phyloP scores from a whole-genome alignment of 2,329 filamentous ascomycete species.

The Scedosporium boydii region DNA sequence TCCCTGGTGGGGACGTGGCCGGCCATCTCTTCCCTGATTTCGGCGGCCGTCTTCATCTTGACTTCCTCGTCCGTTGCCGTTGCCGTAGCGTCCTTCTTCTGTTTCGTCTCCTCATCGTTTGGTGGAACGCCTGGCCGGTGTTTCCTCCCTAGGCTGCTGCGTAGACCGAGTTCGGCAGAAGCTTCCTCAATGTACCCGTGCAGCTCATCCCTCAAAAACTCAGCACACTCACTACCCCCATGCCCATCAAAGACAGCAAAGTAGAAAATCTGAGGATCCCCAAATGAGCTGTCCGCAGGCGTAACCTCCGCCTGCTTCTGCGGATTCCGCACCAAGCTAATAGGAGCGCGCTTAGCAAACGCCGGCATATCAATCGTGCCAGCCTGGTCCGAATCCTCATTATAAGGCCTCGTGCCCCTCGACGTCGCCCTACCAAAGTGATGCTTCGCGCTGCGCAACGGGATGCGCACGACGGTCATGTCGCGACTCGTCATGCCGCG shows the following conservation, averaged over 20 bases:
- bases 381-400: slow-evolving; percentile 90
- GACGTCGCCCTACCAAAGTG: slow-evolving; percentile 79
- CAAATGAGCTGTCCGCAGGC: slow-evolving; percentile 65
- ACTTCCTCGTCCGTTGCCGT: slow-evolving; percentile 17
- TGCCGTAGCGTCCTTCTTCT: slow-evolving; percentile 11
- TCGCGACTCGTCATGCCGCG: slow-evolving; percentile 57
- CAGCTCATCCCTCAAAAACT: slow-evolving; percentile 73
- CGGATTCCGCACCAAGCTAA: slow-evolving; percentile 34
- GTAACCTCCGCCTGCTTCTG: slow-evolving; percentile 50
- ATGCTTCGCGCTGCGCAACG: slow-evolving; percentile 85
- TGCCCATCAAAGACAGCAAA: slow-evolving; percentile 96
- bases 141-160: slow-evolving; percentile 58
- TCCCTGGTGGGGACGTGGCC: slow-evolving; percentile 21
- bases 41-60: slow-evolving; percentile 39
- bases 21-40: slow-evolving; percentile 28
- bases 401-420: slow-evolving; percentile 75
- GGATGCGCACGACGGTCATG: slow-evolving; percentile 89
- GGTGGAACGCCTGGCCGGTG: slow-evolving; percentile 21
- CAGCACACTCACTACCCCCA: slow-evolving; percentile 79
- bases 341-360: slow-evolving; percentile 75
- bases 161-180: slow-evolving; percentile 64
- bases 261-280: slow-evolving; percentile 95
- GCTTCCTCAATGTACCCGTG: slow-evolving; percentile 85
- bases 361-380: slow-evolving; percentile 89
- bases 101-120: slow-evolving; percentile 24